phyloP scores from a whole-genome alignment of 495 filamentous ascomycete genomes.

The Astrothelium subdiscretum region DNA sequence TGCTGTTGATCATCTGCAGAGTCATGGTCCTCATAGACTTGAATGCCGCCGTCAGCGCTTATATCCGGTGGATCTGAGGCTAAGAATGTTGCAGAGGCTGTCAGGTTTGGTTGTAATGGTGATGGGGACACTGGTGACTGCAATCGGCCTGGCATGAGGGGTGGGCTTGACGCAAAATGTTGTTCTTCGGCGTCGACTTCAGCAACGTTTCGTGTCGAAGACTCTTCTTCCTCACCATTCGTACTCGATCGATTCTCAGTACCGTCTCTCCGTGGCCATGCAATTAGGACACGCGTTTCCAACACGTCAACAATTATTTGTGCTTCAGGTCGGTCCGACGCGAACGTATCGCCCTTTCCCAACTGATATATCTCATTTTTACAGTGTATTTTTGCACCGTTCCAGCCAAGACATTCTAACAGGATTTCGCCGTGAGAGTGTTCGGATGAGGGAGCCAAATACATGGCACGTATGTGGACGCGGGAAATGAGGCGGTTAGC shows the following conservation, averaged over 20 bases:
- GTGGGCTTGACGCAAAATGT: slow-evolving; percentile 48
- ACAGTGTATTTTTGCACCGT: slow-evolving; percentile 87
- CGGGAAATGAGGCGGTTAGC: slow-evolving; percentile 84
- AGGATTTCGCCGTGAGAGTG: slow-evolving; percentile 53
- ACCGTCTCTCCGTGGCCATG: slow-evolving; percentile 53
- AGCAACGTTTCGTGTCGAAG: slow-evolving; percentile 33
- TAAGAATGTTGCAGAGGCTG: slow-evolving; percentile 35
- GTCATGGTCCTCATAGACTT: slow-evolving; percentile 50
- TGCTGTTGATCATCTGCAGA: slow-evolving; percentile 23
- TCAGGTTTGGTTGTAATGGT: slow-evolving; percentile 35
- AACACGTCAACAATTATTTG: slow-evolving; percentile 96
- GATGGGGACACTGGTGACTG: slow-evolving; percentile 66
- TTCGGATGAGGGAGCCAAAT: slow-evolving; percentile 48
- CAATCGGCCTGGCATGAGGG: slow-evolving; percentile 48
- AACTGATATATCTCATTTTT: slow-evolving; percentile 79
- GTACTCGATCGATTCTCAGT: background rate
- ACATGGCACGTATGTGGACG: slow-evolving; percentile 80
- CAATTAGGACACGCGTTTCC: slow-evolving; percentile 75
- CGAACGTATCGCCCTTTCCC: slow-evolving; percentile 78
- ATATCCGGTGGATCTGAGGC: slow-evolving; percentile 31
- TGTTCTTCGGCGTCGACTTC: slow-evolving; percentile 20
- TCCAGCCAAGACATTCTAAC: slow-evolving; percentile 89
- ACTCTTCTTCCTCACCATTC: slow-evolving; percentile 34
- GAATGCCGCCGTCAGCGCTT: slow-evolving; percentile 34
- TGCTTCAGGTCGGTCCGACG: slow-evolving; percentile 74